Evolutionary conservation across 805 yeast species (phyloP), one percentile per base, ranked within the genome.

Genomic region (Ogataea methanolica): DNA sequence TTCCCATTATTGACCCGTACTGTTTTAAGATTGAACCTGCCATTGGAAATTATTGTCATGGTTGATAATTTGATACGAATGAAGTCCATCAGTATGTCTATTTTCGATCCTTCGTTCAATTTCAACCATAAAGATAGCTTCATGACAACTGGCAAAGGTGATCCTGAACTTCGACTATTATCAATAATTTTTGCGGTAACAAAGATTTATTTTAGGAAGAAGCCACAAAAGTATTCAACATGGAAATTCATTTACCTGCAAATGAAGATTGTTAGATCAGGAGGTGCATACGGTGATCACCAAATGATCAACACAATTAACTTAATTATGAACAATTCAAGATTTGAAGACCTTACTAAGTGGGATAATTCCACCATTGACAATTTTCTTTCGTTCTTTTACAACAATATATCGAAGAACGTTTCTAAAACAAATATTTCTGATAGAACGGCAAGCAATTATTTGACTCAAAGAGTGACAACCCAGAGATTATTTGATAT

Each of bases 381-480:
- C 4, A 61, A 68, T 26, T 85, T 80, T 60, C 60, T 82, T 26
- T 66, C 72, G 21, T 78, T 85, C 80, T 70, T 77, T 44, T 65
- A 70, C 43, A 69, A 9, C 61, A 60, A 36, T 43, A 42, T 46
- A 33, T 51, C 31, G 12, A 26, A 26, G 11, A 26, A 26, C 11
- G 31, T 26, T 26, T 26, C 31, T 26, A 26, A 26, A 6, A 26
- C 31, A 26, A 26, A 26, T 11, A 26, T 26, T 26, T 26, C 17
- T 1, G 23, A 39, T 26, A 31, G 33, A 39, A n/a, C 31, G 3
- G 5, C 41, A 15, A 39, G n/a, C 14, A 15, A n/a, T 5, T 23
- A 11, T 11, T 26, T 23, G n/a, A 23, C 33, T 2, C 51, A 47
- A 15, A 16, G 22, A 9, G 31, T 36, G 5, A 33, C 26, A 17